Conservation (phyloP, 495 filamentous ascomycete species). For the Penicillium turbatum region DNA sequence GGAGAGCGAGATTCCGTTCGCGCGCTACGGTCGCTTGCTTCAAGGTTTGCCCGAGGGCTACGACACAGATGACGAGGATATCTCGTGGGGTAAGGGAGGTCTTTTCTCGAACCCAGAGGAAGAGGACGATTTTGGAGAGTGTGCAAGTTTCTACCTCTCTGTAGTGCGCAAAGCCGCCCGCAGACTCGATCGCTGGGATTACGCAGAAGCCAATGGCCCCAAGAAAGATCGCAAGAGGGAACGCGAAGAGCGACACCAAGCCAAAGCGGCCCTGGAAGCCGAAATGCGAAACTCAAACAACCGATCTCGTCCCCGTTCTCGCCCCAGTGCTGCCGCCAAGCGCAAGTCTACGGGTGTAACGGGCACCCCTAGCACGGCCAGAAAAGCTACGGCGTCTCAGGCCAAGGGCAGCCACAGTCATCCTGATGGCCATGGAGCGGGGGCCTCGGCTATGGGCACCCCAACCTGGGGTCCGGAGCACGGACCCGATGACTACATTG, state of each 20-base stretch:
- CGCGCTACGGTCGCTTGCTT: conserved; percentile 65
- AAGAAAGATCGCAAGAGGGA: conserved; percentile 42
- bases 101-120: conserved; percentile 60
- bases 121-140: conserved; percentile 77
- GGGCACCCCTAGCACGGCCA: conserved; percentile 21
- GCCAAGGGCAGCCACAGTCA: conserved; percentile 32
- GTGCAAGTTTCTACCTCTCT: conserved; percentile 65
- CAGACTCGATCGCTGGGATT: conserved; percentile 71
- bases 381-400: conserved; percentile 25
- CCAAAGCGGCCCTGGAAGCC: conserved; percentile 23
- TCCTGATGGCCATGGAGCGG: conserved; percentile 17
- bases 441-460: conserved; percentile 15
- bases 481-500: conserved; percentile 29
- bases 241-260: conserved; percentile 41
- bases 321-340: conserved; percentile 24
- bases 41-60: conserved; percentile 66
- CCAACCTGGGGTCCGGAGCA: conserved; percentile 23
- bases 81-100: conserved; percentile 58
- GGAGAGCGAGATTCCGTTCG: conserved; percentile 54
- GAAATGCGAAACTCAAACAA: conserved; percentile 22
- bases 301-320: conserved; percentile 21
- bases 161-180: conserved; percentile 64
- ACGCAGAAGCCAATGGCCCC: conserved; percentile 47
- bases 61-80: conserved; percentile 73
- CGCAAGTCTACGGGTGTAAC: conserved; percentile 36